A percentile compares a stretch with the other conserved stretches of the same genome.
Conservation (phyloP, 2,329 filamentous ascomycete species). For the Davidsoniella virescens region DNA sequence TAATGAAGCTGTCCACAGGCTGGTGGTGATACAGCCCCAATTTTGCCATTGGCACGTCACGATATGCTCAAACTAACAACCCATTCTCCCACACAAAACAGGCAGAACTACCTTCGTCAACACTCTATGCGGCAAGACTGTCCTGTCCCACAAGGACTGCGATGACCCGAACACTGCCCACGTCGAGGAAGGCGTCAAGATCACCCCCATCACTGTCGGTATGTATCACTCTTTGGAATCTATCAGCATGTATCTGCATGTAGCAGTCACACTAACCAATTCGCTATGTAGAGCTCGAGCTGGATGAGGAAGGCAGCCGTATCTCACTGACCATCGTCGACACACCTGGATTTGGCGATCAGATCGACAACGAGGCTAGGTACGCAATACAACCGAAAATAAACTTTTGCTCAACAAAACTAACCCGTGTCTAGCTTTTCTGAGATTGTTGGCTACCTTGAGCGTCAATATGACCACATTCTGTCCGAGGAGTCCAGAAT, state of each 20-base stretch:
- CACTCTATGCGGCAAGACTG: conserved; percentile 90
- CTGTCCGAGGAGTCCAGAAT: conserved; percentile 98
- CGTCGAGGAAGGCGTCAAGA: conserved; percentile 91
- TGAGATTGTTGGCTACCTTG: conserved; percentile 95
- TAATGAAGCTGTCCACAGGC: neutral
- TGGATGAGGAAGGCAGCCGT: conserved; percentile 95
- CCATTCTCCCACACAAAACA: conserved; percentile 22
- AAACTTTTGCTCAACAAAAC: conserved; percentile 10
- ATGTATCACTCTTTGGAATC: conserved; percentile 16
- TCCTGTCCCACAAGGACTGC: conserved; percentile 78
- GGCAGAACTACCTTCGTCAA: conserved; percentile 98
- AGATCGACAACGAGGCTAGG: conserved; percentile 98
- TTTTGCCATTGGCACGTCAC: neutral
- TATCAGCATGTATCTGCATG: neutral
- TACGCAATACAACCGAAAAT: conserved; percentile 26
- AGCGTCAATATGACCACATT: conserved; percentile 99
- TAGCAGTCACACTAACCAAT: neutral
- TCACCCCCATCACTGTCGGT: conserved; percentile 97
- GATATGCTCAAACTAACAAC: conserved; percentile 1
- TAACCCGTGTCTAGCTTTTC: conserved; percentile 49
- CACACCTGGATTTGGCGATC: conserved; percentile 94
- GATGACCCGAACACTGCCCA: conserved; percentile 82
- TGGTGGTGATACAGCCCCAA: neutral
- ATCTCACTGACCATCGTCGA: conserved; percentile 98
- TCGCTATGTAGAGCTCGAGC: conserved; percentile 54